Evolutionary conservation across 2,329 filamentous ascomycete species (phyloP).

Genomic region (Daldinia sp.): DNA sequence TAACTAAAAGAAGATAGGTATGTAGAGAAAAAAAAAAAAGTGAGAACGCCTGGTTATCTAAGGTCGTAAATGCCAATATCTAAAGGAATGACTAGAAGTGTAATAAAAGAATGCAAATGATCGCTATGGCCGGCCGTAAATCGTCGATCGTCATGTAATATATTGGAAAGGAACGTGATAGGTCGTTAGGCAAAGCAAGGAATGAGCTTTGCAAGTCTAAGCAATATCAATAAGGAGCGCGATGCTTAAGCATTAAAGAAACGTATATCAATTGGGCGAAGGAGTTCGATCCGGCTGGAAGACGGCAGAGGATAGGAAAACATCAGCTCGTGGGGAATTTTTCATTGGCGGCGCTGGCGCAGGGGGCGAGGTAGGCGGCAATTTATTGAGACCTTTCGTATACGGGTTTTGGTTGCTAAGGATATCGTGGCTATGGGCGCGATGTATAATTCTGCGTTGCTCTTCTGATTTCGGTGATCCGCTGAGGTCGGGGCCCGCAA

Average conservation of each 20-base stretch:
- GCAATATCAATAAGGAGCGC: neutral
- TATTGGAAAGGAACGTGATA: constrained; percentile 17
- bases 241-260: neutral
- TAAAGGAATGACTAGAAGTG: constrained; percentile 34
- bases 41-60: constrained; percentile 24
- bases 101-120: constrained; percentile 35
- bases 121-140: constrained; percentile 42
- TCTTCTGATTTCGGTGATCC: constrained; percentile 42
- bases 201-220: constrained; percentile 1
- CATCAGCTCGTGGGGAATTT: constrained; percentile 43
- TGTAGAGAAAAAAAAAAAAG: constrained; percentile 9
- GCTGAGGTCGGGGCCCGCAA: constrained; percentile 31
- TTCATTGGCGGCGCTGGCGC: constrained; percentile 49
- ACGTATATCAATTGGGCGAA: constrained; percentile 8
- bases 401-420: constrained; percentile 47
- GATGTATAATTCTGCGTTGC: constrained; percentile 55
- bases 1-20: neutral
- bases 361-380: constrained; percentile 46
- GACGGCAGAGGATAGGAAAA: constrained; percentile 60
- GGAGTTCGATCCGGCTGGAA: constrained; percentile 52
- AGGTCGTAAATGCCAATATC: constrained; percentile 24
- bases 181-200: constrained; percentile 14
- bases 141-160: constrained; percentile 39
- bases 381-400: constrained; percentile 38
- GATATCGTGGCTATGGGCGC: constrained; percentile 61